A percentile compares a stretch with the other conserved stretches of the same genome.
These are phyloP conservation scores for Trichomonas tenax DNA, from an alignment of 208 protist genomes.

Conservation along the genomic window DNA sequence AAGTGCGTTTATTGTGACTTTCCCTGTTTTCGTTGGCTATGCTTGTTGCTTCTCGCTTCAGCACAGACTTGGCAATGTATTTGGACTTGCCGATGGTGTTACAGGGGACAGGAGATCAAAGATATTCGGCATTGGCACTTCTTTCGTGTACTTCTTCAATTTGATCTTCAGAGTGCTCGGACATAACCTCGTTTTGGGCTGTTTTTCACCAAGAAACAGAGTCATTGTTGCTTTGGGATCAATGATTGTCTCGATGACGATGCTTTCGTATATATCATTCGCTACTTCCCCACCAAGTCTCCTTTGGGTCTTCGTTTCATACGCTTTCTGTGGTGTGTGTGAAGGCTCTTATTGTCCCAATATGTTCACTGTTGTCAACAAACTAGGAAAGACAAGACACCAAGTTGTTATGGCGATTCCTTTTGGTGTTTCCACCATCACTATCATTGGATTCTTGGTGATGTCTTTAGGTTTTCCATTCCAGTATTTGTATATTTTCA, in stretches of 20 bases:
- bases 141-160: conserved; percentile 14
- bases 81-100: neutral
- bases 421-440: neutral
- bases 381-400: neutral
- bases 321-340: neutral
- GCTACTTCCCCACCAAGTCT: neutral
- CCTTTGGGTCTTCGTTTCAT: neutral
- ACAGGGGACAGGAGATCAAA: neutral
- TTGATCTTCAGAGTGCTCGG: neutral
- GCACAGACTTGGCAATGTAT: neutral
- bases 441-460: neutral
- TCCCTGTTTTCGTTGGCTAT: neutral
- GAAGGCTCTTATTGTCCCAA: neutral
- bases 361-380: neutral
- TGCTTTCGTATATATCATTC: neutral
- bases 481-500: neutral
- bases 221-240: neutral
- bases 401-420: neutral
- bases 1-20: neutral
- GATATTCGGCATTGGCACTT: neutral
- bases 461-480: neutral
- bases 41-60: neutral
- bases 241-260: neutral
- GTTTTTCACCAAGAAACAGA: neutral
- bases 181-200: neutral